phyloP scores from a whole-genome alignment of 2,329 filamentous ascomycete species.

The Tolypocladium cylindrosporum region DNA sequence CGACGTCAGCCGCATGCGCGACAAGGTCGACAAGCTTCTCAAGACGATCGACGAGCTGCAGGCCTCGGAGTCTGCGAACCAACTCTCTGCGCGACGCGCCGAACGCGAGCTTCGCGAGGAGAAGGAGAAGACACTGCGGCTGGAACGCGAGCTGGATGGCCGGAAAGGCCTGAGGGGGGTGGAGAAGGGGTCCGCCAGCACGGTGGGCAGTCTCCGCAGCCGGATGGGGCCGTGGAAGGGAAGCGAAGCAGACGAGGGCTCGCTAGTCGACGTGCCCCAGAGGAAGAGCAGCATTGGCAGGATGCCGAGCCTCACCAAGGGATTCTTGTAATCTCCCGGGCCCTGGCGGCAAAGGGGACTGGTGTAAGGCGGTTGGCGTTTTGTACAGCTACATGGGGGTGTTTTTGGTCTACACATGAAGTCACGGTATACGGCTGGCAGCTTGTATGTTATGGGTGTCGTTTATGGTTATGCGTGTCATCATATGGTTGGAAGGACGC shows the following conservation, averaged over 20 bases:
- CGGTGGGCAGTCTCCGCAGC: slow-evolving; percentile 32
- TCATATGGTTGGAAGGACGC: background rate
- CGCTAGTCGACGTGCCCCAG: slow-evolving; percentile 44
- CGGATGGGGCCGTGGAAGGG: slow-evolving; percentile 22
- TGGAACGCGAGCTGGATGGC: slow-evolving; percentile 83
- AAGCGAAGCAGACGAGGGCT: slow-evolving; percentile 29
- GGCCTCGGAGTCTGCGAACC: slow-evolving; percentile 69
- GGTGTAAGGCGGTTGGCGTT: background rate
- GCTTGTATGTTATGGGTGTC: background rate
- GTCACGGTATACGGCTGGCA: background rate
- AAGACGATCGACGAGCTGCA: slow-evolving; percentile 91
- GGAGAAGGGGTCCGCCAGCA: slow-evolving; percentile 45
- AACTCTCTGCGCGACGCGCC: slow-evolving; percentile 72
- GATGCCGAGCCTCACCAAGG: slow-evolving; percentile 62
- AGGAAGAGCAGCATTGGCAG: slow-evolving; percentile 57
- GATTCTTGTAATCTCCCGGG: slow-evolving; percentile 47
- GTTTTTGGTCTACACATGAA: background rate
- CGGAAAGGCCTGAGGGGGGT: slow-evolving; percentile 63
- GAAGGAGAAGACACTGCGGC: slow-evolving; percentile 64
- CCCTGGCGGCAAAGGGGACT: no score
- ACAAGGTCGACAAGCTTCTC: slow-evolving; percentile 84
- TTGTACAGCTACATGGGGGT: background rate
- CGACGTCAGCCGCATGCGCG: slow-evolving; percentile 74
- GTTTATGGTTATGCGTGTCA: background rate
- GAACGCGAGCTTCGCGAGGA: slow-evolving; percentile 88